phyloP scores from a whole-genome alignment of 2,329 filamentous ascomycete genomes.

The Trichoderma brevicompactum region DNA sequence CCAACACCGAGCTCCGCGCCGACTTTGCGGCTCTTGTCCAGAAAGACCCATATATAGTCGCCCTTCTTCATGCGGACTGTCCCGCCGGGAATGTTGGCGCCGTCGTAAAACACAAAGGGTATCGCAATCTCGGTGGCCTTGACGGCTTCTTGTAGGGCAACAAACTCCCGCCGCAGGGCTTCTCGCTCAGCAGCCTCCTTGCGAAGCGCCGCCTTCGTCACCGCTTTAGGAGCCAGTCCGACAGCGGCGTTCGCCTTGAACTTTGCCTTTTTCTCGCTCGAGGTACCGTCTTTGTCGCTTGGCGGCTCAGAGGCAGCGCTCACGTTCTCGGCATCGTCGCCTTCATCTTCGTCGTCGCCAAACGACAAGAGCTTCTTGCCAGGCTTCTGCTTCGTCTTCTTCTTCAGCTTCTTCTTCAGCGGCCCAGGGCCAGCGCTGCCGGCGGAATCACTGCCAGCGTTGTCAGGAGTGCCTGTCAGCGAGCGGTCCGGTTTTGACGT shows the following conservation, averaged over 20 bases:
- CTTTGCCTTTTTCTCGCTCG: constrained; percentile 47
- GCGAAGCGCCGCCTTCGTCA: constrained; percentile 73
- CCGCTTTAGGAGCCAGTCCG: constrained; percentile 67
- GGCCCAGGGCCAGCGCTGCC: constrained; percentile 35
- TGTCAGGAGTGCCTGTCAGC: constrained; percentile 53
- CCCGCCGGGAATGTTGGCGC: constrained; percentile 84
- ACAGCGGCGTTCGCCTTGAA: constrained; percentile 67
- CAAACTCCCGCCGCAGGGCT: constrained; percentile 79
- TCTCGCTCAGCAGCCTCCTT: constrained; percentile 81
- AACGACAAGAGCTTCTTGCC: constrained; percentile 64
- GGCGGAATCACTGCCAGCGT: constrained; percentile 43
- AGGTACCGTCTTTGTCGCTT: constrained; percentile 28
- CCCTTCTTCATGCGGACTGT: constrained; percentile 88
- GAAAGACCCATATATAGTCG: constrained; percentile 88
- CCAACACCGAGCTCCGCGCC: constrained; percentile 81
- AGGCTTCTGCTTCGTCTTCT: constrained; percentile 51
- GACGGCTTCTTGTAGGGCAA: constrained; percentile 80
- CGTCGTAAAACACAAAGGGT: constrained; percentile 97
- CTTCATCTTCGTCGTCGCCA: constrained; percentile 66
- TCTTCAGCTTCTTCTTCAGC: constrained; percentile 35
- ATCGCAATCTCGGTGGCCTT: constrained; percentile 88
- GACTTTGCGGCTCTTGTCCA: constrained; percentile 89
- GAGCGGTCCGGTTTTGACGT: constrained; percentile 56
- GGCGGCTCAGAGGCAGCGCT: constrained; percentile 29
- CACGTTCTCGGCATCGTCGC: constrained; percentile 55